A percentile compares a stretch with the other conserved stretches of the same genome.
phyloP scores from a whole-genome alignment of 129 eudicot species.

The Silybum marianum region DNA sequence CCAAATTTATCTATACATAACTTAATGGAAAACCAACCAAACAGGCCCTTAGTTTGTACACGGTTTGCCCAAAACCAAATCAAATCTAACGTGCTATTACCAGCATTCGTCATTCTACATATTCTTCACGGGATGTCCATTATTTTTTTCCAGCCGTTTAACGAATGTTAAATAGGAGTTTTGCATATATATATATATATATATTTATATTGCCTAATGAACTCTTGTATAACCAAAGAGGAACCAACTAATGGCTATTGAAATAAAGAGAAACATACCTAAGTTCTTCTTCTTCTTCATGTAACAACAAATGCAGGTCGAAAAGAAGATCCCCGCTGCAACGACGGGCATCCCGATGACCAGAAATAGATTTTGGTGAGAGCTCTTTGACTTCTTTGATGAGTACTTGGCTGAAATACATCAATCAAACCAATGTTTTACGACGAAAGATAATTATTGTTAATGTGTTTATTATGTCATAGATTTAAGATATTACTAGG shows the following conservation, averaged over 20 bases:
- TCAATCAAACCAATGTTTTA: constrained; percentile 5
- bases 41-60: too few relatives aligned
- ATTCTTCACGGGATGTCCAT: not conserved
- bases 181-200: too few relatives aligned
- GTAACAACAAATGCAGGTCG: constrained; percentile 21
- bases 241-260: not conserved
- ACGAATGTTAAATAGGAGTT: not conserved
- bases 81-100: not conserved
- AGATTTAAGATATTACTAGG: not conserved
- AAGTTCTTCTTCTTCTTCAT: constrained; percentile 28
- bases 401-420: constrained; percentile 39
- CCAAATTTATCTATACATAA: too few relatives aligned
- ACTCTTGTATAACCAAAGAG: not conserved
- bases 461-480: not conserved
- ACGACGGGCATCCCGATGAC: constrained; percentile 15
- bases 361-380: constrained; percentile 16
- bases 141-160: not conserved
- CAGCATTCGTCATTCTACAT: not conserved
- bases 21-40: too few relatives aligned
- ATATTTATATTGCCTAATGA: too few relatives aligned
- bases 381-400: constrained; percentile 26
- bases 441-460: not conserved
- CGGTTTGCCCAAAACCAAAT: not conserved
- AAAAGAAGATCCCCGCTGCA: constrained; percentile 26
- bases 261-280: constrained; percentile 31